Base-by-base conservation (phyloP, 2,329 filamentous ascomycete genomes). In the Paecilomyces niveus region DNA sequence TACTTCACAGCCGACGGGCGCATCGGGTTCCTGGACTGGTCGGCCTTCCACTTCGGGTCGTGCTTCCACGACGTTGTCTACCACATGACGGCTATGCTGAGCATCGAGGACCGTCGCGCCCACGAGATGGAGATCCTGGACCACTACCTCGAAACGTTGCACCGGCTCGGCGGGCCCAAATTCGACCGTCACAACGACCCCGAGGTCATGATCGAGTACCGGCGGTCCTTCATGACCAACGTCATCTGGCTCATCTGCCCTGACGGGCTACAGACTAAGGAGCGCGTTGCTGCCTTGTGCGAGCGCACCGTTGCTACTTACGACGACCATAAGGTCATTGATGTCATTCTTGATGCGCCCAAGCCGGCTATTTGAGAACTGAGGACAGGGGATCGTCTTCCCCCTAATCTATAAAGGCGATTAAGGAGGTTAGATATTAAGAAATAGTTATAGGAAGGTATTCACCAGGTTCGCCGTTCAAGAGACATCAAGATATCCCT, bases 41-140 rank as follows among this genome's bases (percentile, higher is more conserved):
- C 32, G n/a, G 39, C 39, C 39, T 45, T 45, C 39, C 39, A 45
- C 39, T 45, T 45, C 39, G 39, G 39, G n/a, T 53, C 22, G 51
- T 26, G 51, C 11, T 31, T 51, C 55, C 51, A 57, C 50, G 31
- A 53, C 24, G 22, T 56, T 56, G 39, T 26, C 22, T 55, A 45
- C 39, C 39, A 45, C 39, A 45, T 45, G 39, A 45, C 39, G 15
- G 39, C 39, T 21, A 45, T 45, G 39, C n/a, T 45, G n/a, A 45
- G 39, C 18, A n/a, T 45, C 39, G 39, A 45, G 39, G 39, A 45
- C 39, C 39, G 39, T 45, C 39, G 39, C 39, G n/a, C 39, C 39
- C 39, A 45, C 39, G 39, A 45, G n/a, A 45, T 45, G 39, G 5
- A 45, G 39, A 45, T 45, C 39, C 39, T 45, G 15, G 39, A 45